Evolutionary conservation across 1,139 yeast genomes (phyloP).

Genomic region (Geotrichum cucujoidarum): DNA sequence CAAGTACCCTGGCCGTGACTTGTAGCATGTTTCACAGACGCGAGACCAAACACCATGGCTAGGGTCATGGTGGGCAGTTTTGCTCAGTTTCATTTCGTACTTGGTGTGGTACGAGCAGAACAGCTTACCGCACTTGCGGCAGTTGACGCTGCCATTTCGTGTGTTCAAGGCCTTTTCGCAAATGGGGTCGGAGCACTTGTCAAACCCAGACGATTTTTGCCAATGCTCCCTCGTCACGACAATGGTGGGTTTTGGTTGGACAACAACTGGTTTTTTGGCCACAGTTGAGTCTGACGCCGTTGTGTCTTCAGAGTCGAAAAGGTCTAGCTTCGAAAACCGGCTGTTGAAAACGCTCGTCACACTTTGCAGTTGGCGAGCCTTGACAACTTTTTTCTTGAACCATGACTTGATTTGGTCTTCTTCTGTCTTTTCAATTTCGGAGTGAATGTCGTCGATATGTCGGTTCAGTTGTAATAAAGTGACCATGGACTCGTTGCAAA

Average conservation of each 20-base stretch:
- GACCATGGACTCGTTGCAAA: conserved; percentile 60
- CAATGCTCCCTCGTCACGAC: conserved; percentile 55
- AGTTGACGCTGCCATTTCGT: conserved; percentile 34
- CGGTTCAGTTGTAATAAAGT: conserved; percentile 55
- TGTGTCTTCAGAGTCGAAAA: conserved; percentile 30
- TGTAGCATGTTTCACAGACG: conserved; percentile 63
- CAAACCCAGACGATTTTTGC: conserved; percentile 45
- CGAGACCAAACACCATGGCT: conserved; percentile 59
- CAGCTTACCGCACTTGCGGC: conserved; percentile 59
- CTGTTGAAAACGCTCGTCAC: conserved; percentile 32
- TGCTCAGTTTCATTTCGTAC: conserved; percentile 46
- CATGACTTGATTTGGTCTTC: conserved; percentile 41
- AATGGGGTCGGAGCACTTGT: conserved; percentile 31
- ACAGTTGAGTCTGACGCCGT: conserved; percentile 6
- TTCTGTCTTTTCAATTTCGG: conserved; percentile 32
- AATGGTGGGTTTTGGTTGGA: conserved; percentile 4
- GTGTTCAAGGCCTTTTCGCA: conserved; percentile 34
- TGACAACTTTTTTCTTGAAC: conserved; percentile 35
- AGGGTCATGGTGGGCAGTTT: conserved; percentile 46
- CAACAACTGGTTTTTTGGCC: conserved; percentile 8
- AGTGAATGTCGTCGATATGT: conserved; percentile 70
- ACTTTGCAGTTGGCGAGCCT: conserved; percentile 30
- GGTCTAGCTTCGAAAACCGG: conserved; percentile 35
- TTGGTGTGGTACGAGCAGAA: conserved; percentile 64
- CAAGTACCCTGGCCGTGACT: conserved; percentile 50